Evolutionary conservation across 2,329 filamentous ascomycete genomes (phyloP), one percentile per base, ranked within the genome.

Genomic region (Niveomyces coronatus): DNA sequence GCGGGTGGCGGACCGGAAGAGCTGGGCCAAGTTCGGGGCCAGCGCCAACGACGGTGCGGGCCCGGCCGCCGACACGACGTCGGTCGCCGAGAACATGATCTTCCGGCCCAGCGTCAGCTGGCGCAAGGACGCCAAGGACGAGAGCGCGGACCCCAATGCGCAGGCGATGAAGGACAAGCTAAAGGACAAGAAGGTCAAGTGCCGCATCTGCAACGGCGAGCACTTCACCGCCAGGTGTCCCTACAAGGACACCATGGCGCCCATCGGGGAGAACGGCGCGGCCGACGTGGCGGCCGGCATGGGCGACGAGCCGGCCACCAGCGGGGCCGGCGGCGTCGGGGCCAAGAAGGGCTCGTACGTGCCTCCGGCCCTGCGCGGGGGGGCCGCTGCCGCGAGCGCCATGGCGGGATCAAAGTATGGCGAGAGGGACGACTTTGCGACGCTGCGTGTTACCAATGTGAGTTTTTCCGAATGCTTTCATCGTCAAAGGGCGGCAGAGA

Each of bases 141-240:
- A 89, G 67, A 74, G 77, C 66, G 76, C 78, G 57, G 77, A 79
- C 53, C 65, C 74, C 55, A 82, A 85, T 62, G 79, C 82, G 53
- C 77, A 82, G 65, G 72, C 71, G 53, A 75, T 82, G 67, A 84
- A 84, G 68, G 76, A 81, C 58, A 82, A 85, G 68, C 74, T 96
- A 56, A 94, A 91, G 77, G 88, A 95, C 70, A 94, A 95, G 78
- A 93, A 95, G 71, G 93, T 98, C 73, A 96, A 96, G 76, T 98
- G 91, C 67, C 84, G 91, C 74, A 96, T 98, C 61, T 98, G 91
- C 70, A 85, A 81, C 60, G 91, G 89, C 59, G 91, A 98, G 72
- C 91, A 98, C 78, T 98, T 96, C 74, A 98, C 91, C 29, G 89
- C 89, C 50, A 82, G 91, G 62, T 98, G 91, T 78, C 91, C 91